phyloP scores from a whole-genome alignment of 768 basidiomycete species.

The Leccinum subgranulosum region DNA sequence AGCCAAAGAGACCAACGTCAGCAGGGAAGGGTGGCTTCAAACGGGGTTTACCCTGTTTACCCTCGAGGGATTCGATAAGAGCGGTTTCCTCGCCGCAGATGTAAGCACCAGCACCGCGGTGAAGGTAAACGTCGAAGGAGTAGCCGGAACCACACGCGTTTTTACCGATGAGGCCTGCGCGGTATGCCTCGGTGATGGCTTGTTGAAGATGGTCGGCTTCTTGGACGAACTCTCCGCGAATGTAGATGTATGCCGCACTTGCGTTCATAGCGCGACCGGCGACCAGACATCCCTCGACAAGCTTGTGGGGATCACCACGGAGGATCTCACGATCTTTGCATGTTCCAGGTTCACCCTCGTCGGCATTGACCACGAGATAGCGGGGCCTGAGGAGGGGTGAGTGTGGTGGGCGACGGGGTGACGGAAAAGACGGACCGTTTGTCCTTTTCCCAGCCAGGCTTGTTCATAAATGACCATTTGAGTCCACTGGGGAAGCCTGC shows the following conservation, averaged over 20 bases:
- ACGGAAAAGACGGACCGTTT: constrained; percentile 49
- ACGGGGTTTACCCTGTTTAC: constrained; percentile 97
- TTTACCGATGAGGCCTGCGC: constrained; percentile 82
- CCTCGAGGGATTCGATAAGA: constrained; percentile 93
- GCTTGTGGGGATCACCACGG: constrained; percentile 97
- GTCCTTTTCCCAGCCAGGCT: constrained; percentile 97
- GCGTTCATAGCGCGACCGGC: constrained; percentile 98
- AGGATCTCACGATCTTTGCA: constrained; percentile 99
- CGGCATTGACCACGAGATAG: constrained; percentile 96
- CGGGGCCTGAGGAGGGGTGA: constrained; percentile 61
- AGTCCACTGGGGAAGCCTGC: constrained; percentile 96
- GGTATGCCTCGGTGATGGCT: constrained; percentile 94
- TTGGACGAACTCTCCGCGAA: constrained; percentile 97
- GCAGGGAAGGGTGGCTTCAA: constrained; percentile 99
- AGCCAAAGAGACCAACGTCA: constrained; percentile 96
- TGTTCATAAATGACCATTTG: constrained; percentile 99
- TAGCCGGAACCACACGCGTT: constrained; percentile 92
- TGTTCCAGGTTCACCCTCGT: constrained; percentile 98
- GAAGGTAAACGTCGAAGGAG: constrained; percentile 96
- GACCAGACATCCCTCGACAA: constrained; percentile 96
- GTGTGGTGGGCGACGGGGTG: neutral
- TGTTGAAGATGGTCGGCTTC: constrained; percentile 93
- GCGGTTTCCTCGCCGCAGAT: constrained; percentile 99
- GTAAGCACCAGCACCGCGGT: constrained; percentile 97
- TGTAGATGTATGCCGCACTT: constrained; percentile 98